Base-by-base conservation (phyloP, 2,329 filamentous ascomycete species). In the Microsporum audouinii region DNA sequence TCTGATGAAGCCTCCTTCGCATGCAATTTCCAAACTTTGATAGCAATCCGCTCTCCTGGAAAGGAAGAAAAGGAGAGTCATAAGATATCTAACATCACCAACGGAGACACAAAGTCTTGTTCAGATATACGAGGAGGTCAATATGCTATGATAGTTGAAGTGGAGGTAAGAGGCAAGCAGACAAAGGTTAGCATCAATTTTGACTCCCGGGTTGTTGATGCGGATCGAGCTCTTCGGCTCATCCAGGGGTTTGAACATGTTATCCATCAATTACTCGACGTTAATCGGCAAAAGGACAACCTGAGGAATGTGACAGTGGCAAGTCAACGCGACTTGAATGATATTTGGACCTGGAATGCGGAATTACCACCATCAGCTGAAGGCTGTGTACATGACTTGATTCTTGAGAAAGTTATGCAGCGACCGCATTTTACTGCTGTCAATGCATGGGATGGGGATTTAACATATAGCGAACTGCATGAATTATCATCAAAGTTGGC, bases 1-100 rank as follows among this genome's bases (percentile, higher is more conserved):
- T 81, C 79, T 63, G 71, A 77, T 1, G 73, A 77, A 61, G 69
- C 72, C 5, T 67, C 70, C 7, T 64, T 68, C 5, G 75, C 74
- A 17, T 77, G 72, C 63, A 68, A 74, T 12, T 75, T 77, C 62
- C 70, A 73, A 41, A 77, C 31, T 7, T 3, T 56, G 29, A 6
- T 56, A 8, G 8, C 14, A 34, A 14, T 36, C 17, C 27, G 2
- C 14, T 10, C 29, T 5, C 5, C 29, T 4, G 17, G 34, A 31
- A n/a, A 31, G 12, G 51, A n/a, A 4, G 7, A 33, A 3, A 29
- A 34, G 5, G 51, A 23, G 34, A 3, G 17, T 12, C 17, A 47
- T 1, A 8, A 12, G 10, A 27, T 3, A 8, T 8, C n/a, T 27
- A 14, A 10, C 23, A 29, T 29, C 23, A 29, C 43, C 8, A 27